Evolutionary conservation across 345 rosid genomes (phyloP).

Genomic region (Camelina neglecta): DNA sequence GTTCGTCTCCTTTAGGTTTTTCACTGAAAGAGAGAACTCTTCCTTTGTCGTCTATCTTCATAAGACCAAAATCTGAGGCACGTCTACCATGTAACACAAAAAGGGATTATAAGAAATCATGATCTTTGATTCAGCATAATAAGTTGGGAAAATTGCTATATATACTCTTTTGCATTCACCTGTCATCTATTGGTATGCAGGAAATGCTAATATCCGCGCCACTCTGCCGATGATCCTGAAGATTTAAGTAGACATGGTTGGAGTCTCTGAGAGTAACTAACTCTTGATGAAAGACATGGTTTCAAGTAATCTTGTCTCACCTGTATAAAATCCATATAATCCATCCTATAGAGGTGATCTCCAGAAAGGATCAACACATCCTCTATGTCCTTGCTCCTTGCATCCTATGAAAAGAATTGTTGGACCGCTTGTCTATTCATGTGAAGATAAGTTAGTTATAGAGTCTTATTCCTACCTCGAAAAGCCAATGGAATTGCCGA

Average conservation of each 20-base stretch:
- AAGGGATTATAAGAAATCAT: constrained; percentile 35
- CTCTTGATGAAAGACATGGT: constrained; percentile 11
- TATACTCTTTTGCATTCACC: constrained; percentile 49
- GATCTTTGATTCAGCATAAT: constrained; percentile 26
- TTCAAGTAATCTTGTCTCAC: constrained; percentile 44
- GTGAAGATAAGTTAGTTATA: constrained; percentile 17
- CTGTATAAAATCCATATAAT: constrained; percentile 93
- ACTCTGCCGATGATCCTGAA: constrained; percentile 86
- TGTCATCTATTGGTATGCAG: constrained; percentile 76
- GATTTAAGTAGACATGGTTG: constrained; percentile 25
- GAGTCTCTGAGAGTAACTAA: constrained; percentile 17
- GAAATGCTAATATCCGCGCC: constrained; percentile 95
- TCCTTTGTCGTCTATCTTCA: constrained; percentile 94
- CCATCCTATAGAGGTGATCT: constrained; percentile 94
- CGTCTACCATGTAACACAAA: constrained; percentile 64
- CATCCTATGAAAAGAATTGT: constrained; percentile 50
- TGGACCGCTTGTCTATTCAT: neutral
- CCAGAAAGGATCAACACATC: constrained; percentile 94
- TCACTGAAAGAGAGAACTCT: constrained; percentile 83
- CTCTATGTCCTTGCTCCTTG: constrained; percentile 80
- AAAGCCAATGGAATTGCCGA: constrained; percentile 96
- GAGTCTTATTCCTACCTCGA: constrained; percentile 62
- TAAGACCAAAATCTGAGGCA: constrained; percentile 95
- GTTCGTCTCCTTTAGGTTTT: constrained; percentile 82
- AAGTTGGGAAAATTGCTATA: neutral